Base-by-base conservation (phyloP, 2,329 filamentous ascomycete species). In the Fusarium secorum region DNA sequence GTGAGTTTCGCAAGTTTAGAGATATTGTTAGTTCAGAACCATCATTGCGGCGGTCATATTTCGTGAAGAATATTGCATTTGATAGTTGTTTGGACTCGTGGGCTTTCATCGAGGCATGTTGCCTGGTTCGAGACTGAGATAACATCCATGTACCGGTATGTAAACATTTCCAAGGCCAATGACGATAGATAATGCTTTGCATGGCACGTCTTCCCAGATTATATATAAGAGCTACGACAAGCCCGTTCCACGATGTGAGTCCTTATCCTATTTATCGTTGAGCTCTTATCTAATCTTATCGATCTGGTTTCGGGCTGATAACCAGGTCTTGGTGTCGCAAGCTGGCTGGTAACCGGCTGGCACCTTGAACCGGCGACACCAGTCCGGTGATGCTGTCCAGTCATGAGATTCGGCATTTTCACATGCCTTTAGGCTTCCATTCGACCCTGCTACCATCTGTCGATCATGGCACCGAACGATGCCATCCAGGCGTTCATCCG, bases 61-160 rank as follows among this genome's bases (percentile, higher is more conserved):
- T 6, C 6, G 18, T 15, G 18, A n/a, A 45, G 4, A 7, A 30
- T 17, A 13, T 18, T 4, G 14, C 4, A 17, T 32, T 48, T 11
- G 7, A 48, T 22, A 22, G 11, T 5, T 7, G 15, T 22, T 13
- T 13, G 20, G 7, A 9, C 20, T 48, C 20, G n/a, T n/a, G 5
- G 11, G 2, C 1, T 13, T 9, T 32, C 45, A 48, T 22, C 7
- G 11, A 22, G 45, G 4, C 15, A 13, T 10, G 17, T 9, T 17
- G 13, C 26, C 20, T 3, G n/a, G 14, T 6, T 22, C 4, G 14
- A 30, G 26, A 4, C 26, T 30, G 26, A n/a, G 44, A 11, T 30
- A 22, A 2, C 9, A 17, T 17, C 7, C 4, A 22, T 1, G 7
- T n/a, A 6, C 26, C 0, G 20, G 26, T n/a, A 30, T 30, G 3